Conservation (phyloP, 371 early-diverging fungal genomes). For the Zancudomyces culisetae region DNA sequence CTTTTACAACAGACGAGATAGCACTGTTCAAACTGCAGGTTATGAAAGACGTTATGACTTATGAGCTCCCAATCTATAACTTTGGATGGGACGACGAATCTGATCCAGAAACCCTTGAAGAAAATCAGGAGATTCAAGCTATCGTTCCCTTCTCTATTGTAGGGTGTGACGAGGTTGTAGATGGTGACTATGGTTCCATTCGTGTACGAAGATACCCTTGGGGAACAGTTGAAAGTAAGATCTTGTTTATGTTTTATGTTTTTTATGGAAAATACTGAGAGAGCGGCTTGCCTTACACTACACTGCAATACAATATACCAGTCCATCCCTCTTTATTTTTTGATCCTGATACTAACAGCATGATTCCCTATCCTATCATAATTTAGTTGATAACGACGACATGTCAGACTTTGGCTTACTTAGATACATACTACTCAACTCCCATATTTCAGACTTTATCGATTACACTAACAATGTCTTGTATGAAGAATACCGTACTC, state of each 20-base stretch:
- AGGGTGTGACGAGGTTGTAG: constrained; percentile 75
- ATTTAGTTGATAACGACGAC: constrained; percentile 50
- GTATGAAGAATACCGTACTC: constrained; percentile 94
- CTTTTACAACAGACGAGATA: constrained; percentile 51
- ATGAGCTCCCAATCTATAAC: constrained; percentile 78
- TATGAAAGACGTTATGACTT: constrained; percentile 82
- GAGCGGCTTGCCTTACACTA: too few relatives aligned
- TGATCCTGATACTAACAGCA: too few relatives aligned
- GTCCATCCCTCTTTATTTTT: too few relatives aligned
- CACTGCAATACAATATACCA: too few relatives aligned
- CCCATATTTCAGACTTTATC: constrained; percentile 86
- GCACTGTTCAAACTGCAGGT: constrained; percentile 68
- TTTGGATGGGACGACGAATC: constrained; percentile 50
- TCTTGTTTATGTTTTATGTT: constrained; percentile 88
- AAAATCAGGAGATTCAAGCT: constrained; percentile 78
- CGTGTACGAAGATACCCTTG: constrained; percentile 98
- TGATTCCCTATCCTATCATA: constrained; percentile 24
- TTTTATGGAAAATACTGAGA: too few relatives aligned
- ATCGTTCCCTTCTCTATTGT: constrained; percentile 92
- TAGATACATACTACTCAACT: constrained; percentile 74
- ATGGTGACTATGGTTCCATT: constrained; percentile 38
- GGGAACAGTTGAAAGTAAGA: constrained; percentile 93
- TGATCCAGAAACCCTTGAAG: constrained; percentile 86
- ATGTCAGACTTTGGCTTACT: constrained; percentile 95
- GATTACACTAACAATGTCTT: constrained; percentile 84